Base-by-base conservation (phyloP, 2,329 filamentous ascomycete genomes). In the Stagonosporopsis cucurbitacearum region DNA sequence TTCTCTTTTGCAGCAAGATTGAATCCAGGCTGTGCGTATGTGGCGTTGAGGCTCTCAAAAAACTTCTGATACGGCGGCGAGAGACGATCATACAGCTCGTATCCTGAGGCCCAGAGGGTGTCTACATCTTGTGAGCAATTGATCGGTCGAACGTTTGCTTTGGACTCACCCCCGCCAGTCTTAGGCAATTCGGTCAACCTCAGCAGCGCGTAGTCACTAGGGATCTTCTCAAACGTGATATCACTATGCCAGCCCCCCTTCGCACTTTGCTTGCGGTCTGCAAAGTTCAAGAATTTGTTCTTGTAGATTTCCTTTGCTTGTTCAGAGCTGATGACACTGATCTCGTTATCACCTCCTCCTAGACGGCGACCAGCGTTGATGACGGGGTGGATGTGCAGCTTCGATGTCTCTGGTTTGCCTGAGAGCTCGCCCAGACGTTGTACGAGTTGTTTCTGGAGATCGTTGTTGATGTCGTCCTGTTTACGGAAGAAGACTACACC, bases 311-410 rank as follows among this genome's bases (percentile, higher is more conserved):
- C 60, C 47, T 73, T 73, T 13, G 66, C 64, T 13, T 72, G 66
- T 41, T 70, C 68, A 11, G 74, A 76, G 58, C 67, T 73, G 54
- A 78, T 77, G 17, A 71, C 71, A 43, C 73, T 77, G 51, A 78
- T 77, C 48, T 78, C 67, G 11, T 71, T 59, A 45, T 78, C 76
- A 7, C 67, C 66, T 15, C 53, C 47, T 26, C 53, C 53, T 13
- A 56, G 47, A 19, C 42, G 53, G 8, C 53, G 41, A 3, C 84
- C 73, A 74, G 78, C 65, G 59, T 78, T 79, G 50, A 73, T 66
- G 33, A 88, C 70, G 0, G 86, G 86, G 63, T 88, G 85, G 46
- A 88, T 86, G 64, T 88, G 86, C 6, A 88, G 75, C 40, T 79
- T 79, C 0, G 84, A 87, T 0, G 79, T 82, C 0, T 72, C 65